phyloP scores from a whole-genome alignment of 805 yeast species.

The Spathaspora gorwiae region DNA sequence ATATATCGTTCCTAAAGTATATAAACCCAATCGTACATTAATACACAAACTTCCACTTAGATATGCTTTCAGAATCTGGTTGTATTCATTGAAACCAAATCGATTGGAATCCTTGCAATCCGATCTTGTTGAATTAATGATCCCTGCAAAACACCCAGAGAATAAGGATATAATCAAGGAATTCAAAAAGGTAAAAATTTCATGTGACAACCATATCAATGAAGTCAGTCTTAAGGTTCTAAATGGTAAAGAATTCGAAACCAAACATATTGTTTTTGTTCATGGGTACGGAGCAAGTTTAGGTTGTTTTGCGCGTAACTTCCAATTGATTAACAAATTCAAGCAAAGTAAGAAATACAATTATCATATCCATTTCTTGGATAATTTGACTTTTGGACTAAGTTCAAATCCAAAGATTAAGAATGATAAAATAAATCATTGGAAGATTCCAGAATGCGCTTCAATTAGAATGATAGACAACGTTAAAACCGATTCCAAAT shows the following conservation, averaged over 20 bases:
- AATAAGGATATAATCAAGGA: slow-evolving; percentile 18
- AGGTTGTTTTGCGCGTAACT: slow-evolving; percentile 55
- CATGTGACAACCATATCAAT: slow-evolving; percentile 24
- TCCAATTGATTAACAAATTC: slow-evolving; percentile 35
- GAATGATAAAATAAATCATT: slow-evolving; percentile 14
- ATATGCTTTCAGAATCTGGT: slow-evolving; percentile 17
- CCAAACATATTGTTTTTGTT: slow-evolving; percentile 45
- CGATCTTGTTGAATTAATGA: slow-evolving; percentile 31
- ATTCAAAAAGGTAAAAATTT: slow-evolving; percentile 14
- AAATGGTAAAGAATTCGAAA: slow-evolving; percentile 17
- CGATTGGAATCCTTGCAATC: slow-evolving; percentile 30
- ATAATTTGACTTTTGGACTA: slow-evolving; percentile 48
- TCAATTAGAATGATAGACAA: slow-evolving; percentile 22
- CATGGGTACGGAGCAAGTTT: slow-evolving; percentile 57
- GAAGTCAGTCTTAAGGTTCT: slow-evolving; percentile 29
- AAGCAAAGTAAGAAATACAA: slow-evolving; percentile 19
- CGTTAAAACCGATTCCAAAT: slow-evolving; percentile 22
- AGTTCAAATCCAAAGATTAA: slow-evolving; percentile 42
- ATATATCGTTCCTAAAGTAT: slow-evolving; percentile 13
- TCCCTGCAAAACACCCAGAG: slow-evolving; percentile 17
- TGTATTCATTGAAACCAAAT: slow-evolving; percentile 16
- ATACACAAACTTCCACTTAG: slow-evolving; percentile 12
- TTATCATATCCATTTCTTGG: slow-evolving; percentile 47
- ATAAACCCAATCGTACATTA: slow-evolving; percentile 10
- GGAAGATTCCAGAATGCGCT: slow-evolving; percentile 19